These are phyloP conservation scores for Lathyrus oleraceus DNA, from an alignment of 306 rosid species.

Conservation along the genomic window DNA sequence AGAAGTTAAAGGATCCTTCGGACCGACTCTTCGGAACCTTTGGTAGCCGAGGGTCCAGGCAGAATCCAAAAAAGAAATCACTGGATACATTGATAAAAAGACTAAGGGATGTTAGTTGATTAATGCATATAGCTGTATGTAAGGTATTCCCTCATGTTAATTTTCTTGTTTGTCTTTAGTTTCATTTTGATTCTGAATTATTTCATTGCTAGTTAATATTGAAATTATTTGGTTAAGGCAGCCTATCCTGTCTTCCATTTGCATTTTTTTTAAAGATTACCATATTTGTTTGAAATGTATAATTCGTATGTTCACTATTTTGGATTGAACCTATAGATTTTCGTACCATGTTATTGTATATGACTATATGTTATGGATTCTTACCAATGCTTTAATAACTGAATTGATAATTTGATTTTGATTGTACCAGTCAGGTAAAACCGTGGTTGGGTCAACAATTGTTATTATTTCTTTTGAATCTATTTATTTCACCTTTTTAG, in stretches of 20 bases:
- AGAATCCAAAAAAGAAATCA: conserved; percentile 94
- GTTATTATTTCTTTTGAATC: too few species aligned
- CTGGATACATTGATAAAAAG: conserved; percentile 79
- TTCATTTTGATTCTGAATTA: conserved; percentile 46
- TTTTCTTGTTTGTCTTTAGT: conserved; percentile 29
- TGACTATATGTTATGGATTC: conserved; percentile 30
- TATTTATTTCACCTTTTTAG: too few species aligned
- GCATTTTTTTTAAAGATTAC: conserved; percentile 29
- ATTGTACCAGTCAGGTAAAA: too few species aligned
- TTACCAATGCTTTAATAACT: background rate
- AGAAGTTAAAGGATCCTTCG: conserved; percentile 85
- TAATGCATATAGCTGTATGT: conserved; percentile 47
- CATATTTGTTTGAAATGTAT: conserved; percentile 51
- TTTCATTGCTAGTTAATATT: conserved; percentile 48
- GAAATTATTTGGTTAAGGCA: conserved; percentile 48
- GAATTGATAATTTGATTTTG: too few species aligned
- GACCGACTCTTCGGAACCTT: conserved; percentile 93
- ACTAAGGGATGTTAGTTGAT: conserved; percentile 86
- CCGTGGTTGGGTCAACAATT: too few species aligned
- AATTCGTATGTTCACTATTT: conserved; percentile 31
- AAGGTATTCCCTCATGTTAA: conserved; percentile 43
- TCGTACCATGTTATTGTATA: conserved; percentile 18
- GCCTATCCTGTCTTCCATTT: conserved; percentile 41
- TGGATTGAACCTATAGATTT: conserved; percentile 31
- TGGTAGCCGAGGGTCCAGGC: conserved; percentile 82